These are phyloP conservation scores for Ophiostoma angusticollis DNA, from an alignment of 2,329 filamentous ascomycete species.

Conservation along the genomic window DNA sequence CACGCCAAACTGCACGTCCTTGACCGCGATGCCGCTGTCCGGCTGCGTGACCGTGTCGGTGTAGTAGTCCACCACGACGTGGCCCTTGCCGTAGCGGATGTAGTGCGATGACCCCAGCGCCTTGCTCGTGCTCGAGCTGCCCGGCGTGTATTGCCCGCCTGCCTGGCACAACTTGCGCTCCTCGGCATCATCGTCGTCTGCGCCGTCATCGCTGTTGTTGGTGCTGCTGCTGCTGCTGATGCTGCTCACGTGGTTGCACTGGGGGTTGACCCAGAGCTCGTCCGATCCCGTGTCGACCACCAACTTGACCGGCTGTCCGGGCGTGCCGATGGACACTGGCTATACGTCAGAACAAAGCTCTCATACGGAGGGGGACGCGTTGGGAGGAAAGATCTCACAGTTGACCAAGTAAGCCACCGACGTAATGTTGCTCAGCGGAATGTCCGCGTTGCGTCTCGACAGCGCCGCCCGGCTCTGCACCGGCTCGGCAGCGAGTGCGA, in stretches of 20 bases:
- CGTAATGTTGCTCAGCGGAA: slow-evolving; percentile 9
- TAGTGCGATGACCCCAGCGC: slow-evolving; percentile 10
- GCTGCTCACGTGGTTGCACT: slow-evolving; percentile 30
- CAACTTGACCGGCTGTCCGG: slow-evolving; percentile 32
- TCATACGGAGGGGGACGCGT: too few species aligned
- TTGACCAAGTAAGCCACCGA: slow-evolving; percentile 8
- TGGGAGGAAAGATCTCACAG: not conserved
- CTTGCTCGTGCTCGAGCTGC: slow-evolving; percentile 15
- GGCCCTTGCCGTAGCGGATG: slow-evolving; percentile 21
- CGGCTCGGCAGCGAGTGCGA: not conserved
- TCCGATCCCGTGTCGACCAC: slow-evolving; percentile 41
- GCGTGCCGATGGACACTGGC: slow-evolving; percentile 34
- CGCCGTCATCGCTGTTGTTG: too few species aligned
- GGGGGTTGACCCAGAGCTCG: slow-evolving; percentile 46
- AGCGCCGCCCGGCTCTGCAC: not conserved
- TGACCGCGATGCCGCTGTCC: slow-evolving; percentile 17
- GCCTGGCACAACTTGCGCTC: slow-evolving; percentile 25
- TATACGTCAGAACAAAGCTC: not conserved
- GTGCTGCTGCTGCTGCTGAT: too few species aligned
- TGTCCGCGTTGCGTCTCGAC: slow-evolving; percentile 6
- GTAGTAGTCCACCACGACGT: slow-evolving; percentile 19
- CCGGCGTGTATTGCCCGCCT: slow-evolving; percentile 25
- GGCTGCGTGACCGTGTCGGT: slow-evolving; percentile 20
- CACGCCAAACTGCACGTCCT: slow-evolving; percentile 20
- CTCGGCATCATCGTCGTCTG: slow-evolving; percentile 16